Percentiles rank a stretch among this genome's conserved stretches.
Conservation (phyloP, 768 basidiomycete genomes). For the Sporobolomyces roseus region DNA sequence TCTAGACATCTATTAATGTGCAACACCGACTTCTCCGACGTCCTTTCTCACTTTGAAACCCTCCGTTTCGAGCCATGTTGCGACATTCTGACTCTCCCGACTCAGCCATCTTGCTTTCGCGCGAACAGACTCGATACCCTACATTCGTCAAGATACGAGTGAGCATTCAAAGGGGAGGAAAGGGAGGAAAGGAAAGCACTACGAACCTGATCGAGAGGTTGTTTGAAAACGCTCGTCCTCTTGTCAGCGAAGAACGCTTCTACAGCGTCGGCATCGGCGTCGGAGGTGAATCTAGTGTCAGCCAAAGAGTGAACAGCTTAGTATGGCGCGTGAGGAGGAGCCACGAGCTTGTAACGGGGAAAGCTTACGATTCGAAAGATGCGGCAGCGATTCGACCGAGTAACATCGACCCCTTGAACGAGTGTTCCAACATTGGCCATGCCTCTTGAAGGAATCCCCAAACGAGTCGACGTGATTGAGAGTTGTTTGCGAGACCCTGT, state of each 20-base stretch:
- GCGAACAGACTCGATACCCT: slow-evolving; percentile 30
- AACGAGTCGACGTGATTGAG: slow-evolving; percentile 14
- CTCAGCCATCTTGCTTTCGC: slow-evolving; percentile 19
- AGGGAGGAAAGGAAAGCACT: not conserved
- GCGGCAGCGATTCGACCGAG: slow-evolving; percentile 24
- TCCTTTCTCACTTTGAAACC: not conserved
- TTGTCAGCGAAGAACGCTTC: slow-evolving; percentile 30
- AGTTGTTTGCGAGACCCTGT: slow-evolving; percentile 31
- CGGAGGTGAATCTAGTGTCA: slow-evolving; percentile 10
- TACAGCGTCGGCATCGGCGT: slow-evolving; percentile 18
- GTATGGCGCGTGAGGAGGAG: not conserved
- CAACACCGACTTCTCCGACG: not conserved
- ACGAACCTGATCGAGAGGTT: slow-evolving; percentile 24
- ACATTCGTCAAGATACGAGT: not conserved
- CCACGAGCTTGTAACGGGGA: no score
- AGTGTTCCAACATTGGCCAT: slow-evolving; percentile 22
- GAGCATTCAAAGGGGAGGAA: not conserved
- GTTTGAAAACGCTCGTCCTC: slow-evolving; percentile 11
- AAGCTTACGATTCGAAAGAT: slow-evolving; percentile 25
- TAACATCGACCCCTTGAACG: slow-evolving; percentile 15
- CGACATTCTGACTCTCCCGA: slow-evolving; percentile 9
- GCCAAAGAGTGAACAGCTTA: not conserved
- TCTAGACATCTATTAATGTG: not conserved
- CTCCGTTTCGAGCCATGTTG: slow-evolving; percentile 15
- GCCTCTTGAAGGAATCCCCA: slow-evolving; percentile 27